Base-by-base conservation (phyloP, 306 rosid genomes). In the Hippophae rhamnoides region DNA sequence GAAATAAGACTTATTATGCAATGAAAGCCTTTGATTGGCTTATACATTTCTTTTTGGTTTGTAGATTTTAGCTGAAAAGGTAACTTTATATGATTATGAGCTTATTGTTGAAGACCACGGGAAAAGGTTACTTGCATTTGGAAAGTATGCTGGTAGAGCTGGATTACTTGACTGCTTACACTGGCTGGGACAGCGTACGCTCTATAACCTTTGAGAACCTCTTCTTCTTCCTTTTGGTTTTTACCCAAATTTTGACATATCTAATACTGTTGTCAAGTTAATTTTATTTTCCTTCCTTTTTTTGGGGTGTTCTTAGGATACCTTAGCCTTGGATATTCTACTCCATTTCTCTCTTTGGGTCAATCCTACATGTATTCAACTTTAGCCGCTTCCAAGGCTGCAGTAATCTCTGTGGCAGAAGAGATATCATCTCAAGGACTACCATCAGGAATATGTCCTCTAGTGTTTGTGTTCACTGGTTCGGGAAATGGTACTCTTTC, bases 361-460 rank as follows among this genome's bases (percentile, higher is more conserved):
- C 70, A 83, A 67, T 85, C 98, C n/a, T 85, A 92, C 77, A 92
- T 87, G 98, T 92, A 92, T 77, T 75, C 89, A 51, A 87, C 98
- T 14, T 75, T 87, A 82, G 93, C 89, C 61, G 89, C 98, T 65
- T 96, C 96, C 50, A 87, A 87, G 82, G 95, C 96, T 55, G 98
- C 98, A 27, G 93, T 92, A 7, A 87, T 85, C 76, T 79, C 98
- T 56, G 86, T 92, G 38, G 98, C 89, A 3, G 98, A 92, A 83
- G 96, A 88, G 82, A 83, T 92, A 67, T 83, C 96, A 54, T 75
- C 86, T 9, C 75, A 64, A 62, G 98, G 98, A 43, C 74, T 92
- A 70, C 93, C 95, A 23, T 61, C 77, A 65, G 96, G 94, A 70
- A 87, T 92, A 51, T 92, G 83, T 66, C 98, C 98, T 46, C 75